phyloP scores from a whole-genome alignment of 1,139 yeast genomes.

The Pichia sp. region DNA sequence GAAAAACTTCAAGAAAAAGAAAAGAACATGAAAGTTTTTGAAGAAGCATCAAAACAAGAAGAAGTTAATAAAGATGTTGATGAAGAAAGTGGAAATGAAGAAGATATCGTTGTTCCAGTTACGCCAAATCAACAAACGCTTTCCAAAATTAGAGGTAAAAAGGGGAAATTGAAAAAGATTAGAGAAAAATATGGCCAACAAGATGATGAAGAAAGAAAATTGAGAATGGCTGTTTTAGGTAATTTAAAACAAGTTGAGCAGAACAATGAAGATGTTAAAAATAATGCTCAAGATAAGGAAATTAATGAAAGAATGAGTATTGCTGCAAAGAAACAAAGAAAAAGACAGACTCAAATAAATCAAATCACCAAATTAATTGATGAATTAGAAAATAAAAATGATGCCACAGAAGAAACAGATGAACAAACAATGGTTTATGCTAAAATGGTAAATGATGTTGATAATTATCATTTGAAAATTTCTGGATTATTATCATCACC shows the following conservation, averaged over 20 bases:
- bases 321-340: slow-evolving; percentile 27
- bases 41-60: background rate
- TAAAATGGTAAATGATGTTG: slow-evolving; percentile 21
- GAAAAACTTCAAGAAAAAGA: slow-evolving; percentile 29
- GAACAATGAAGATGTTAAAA: slow-evolving; percentile 4
- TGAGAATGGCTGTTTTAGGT: slow-evolving; percentile 77
- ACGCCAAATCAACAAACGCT: slow-evolving; percentile 28
- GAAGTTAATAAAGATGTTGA: slow-evolving; percentile 10
- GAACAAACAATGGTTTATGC: slow-evolving; percentile 32
- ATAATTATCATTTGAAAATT: slow-evolving; percentile 25
- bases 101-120: slow-evolving; percentile 2
- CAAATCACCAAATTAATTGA: slow-evolving; percentile 30
- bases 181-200: slow-evolving; percentile 81
- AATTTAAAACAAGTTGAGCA: slow-evolving; percentile 61
- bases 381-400: slow-evolving; percentile 30
- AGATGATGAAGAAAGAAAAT: slow-evolving; percentile 76
- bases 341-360: slow-evolving; percentile 27
- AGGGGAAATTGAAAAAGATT: slow-evolving; percentile 75
- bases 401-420: slow-evolving; percentile 25
- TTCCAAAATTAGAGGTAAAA: slow-evolving; percentile 68
- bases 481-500: slow-evolving; percentile 37
- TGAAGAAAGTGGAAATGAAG: slow-evolving; percentile 7
- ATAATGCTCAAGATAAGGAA: slow-evolving; percentile 29
- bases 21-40: slow-evolving; percentile 18
- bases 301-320: slow-evolving; percentile 30